Percentiles rank a stretch among this genome's conserved stretches.
Conservation (phyloP, 2,329 filamentous ascomycete species). For the Ceratocystis cacaofunesta region DNA sequence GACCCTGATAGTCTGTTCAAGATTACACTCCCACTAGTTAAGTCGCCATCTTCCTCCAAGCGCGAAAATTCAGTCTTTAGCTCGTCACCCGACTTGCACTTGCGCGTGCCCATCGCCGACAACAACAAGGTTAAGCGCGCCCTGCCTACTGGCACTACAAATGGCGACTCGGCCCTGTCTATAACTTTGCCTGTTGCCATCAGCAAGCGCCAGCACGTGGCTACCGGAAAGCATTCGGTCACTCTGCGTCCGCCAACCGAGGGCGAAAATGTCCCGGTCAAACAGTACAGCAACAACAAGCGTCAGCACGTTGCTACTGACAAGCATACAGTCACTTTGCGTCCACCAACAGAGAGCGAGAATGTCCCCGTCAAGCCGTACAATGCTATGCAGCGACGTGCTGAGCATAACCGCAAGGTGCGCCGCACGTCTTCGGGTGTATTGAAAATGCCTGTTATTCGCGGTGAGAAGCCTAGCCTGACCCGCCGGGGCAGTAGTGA, state of each 20-base stretch:
- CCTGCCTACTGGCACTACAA: conserved; percentile 8
- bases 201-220: conserved; percentile 7
- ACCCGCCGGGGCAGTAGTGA: conserved; percentile 23
- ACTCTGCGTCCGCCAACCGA: conserved; percentile 8
- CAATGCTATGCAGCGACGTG: not conserved
- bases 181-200: conserved; percentile 14
- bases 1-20: conserved; percentile 14
- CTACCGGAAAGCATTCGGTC: conserved; percentile 6
- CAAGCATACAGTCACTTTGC: conserved; percentile 11
- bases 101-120: conserved; percentile 8
- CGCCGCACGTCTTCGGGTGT: conserved; percentile 17
- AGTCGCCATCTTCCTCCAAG: conserved; percentile 1
- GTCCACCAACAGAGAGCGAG: conserved; percentile 13
- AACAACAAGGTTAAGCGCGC: not conserved
- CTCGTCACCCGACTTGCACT: conserved; percentile 3
- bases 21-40: conserved; percentile 12
- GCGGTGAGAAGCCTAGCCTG: conserved; percentile 24
- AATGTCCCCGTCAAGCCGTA: conserved; percentile 12
- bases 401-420: conserved; percentile 8
- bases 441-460: conserved; percentile 23
- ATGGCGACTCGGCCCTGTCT: conserved; percentile 8
- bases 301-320: not conserved
- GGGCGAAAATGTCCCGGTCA: not conserved
- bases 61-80: conserved; percentile 6
- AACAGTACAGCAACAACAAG: not conserved